A percentile compares a stretch with the other conserved stretches of the same genome.
Conservation (phyloP, 306 rosid species). For the Inga leiocalycina region DNA sequence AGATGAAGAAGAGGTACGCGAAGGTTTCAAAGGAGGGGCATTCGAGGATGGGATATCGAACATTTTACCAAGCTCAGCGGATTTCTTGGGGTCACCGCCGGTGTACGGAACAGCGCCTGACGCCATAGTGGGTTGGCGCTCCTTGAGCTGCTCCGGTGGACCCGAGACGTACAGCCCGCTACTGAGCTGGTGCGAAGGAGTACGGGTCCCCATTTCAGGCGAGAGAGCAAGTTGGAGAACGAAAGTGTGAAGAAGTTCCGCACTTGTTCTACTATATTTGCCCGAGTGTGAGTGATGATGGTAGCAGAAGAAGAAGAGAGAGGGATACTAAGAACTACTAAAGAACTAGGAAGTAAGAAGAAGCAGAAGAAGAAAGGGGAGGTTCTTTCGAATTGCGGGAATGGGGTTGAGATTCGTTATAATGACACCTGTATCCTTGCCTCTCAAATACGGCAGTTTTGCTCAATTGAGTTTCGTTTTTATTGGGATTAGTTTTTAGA, state of each 20-base stretch:
- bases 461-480: neutral
- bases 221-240: conserved; percentile 7
- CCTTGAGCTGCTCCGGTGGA: conserved; percentile 79
- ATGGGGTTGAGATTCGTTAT: conserved; percentile 37
- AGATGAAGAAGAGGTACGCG: conserved; percentile 72
- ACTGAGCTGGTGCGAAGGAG: conserved; percentile 92
- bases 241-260: neutral
- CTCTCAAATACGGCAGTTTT: neutral
- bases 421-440: conserved; percentile 51
- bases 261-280: neutral
- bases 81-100: conserved; percentile 94
- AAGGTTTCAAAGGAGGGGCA: conserved; percentile 44
- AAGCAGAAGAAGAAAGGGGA: conserved; percentile 1
- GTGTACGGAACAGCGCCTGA: conserved; percentile 90
- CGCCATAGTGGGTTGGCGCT: conserved; percentile 80
- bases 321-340: neutral
- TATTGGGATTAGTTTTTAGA: no score
- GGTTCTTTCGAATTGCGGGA: conserved; percentile 42
- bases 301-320: neutral
- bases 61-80: conserved; percentile 94
- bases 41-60: conserved; percentile 60
- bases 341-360: neutral
- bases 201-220: conserved; percentile 67
- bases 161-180: conserved; percentile 93
- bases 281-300: neutral